These are phyloP conservation scores for Thelonectria olida DNA, from an alignment of 2,329 filamentous ascomycete species.

Conservation along the genomic window DNA sequence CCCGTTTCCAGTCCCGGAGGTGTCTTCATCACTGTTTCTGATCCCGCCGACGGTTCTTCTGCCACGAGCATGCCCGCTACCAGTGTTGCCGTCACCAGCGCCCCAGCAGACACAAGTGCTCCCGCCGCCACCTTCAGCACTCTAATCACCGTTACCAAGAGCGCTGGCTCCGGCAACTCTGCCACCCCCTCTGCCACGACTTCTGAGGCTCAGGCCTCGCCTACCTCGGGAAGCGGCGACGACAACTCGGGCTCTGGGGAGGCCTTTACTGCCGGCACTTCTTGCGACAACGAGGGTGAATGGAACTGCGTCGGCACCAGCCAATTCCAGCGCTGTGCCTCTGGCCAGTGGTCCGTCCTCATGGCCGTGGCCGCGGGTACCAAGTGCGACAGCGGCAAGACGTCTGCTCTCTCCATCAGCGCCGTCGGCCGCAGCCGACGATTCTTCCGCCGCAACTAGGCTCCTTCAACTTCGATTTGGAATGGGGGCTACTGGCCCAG, in stretches of 20 bases:
- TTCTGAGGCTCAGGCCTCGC: conserved; percentile 6
- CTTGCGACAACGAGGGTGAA: conserved; percentile 62
- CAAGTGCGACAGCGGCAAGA: conserved; percentile 51
- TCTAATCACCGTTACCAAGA: conserved; percentile 37
- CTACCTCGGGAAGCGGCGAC: conserved; percentile 30
- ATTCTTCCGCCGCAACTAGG: conserved; percentile 14
- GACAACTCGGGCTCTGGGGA: conserved; percentile 39
- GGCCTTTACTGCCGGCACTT: conserved; percentile 47
- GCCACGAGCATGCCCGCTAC: conserved; percentile 26
- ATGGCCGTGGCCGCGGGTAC: conserved; percentile 64
- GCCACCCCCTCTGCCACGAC: conserved; percentile 26
- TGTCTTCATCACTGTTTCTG: conserved; percentile 51
- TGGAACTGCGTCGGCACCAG: conserved; percentile 68
- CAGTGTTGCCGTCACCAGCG: conserved; percentile 21
- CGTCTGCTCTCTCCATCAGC: conserved; percentile 37
- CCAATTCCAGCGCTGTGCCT: conserved; percentile 71
- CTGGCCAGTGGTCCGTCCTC: conserved; percentile 61
- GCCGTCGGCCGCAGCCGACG: conserved; percentile 30
- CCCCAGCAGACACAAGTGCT: too few relatives aligned
- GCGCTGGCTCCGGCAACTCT: conserved; percentile 23
- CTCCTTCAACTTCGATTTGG: conserved; percentile 3
- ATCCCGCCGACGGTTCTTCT: conserved; percentile 17
- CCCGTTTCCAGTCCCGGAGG: conserved; percentile 50
- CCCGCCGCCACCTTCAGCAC: conserved; percentile 33
- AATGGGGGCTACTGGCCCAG: conserved; percentile 9